Percentiles rank a stretch among this genome's conserved stretches.
These are phyloP conservation scores for Albatrellus ellisii DNA, from an alignment of 768 basidiomycete species.

Conservation along the genomic window DNA sequence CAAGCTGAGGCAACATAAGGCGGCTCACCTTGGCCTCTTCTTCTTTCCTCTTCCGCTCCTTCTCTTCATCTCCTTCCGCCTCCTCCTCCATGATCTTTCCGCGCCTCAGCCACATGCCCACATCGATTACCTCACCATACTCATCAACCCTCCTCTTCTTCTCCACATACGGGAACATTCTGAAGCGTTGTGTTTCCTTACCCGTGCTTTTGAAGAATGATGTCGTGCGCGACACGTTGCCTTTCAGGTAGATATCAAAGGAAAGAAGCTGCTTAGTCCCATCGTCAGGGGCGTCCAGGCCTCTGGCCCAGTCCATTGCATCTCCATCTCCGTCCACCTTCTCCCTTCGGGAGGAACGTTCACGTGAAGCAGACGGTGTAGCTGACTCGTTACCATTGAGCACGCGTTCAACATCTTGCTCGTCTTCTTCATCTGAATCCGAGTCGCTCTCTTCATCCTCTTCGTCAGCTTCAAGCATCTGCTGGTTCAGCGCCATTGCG, in stretches of 20 bases:
- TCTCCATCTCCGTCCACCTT: conserved; percentile 32
- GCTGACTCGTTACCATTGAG: conserved; percentile 36
- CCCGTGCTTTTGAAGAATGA: conserved; percentile 78
- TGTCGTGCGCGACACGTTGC: conserved; percentile 79
- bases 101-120: conserved; percentile 90
- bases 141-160: conserved; percentile 86
- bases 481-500: conserved; percentile 66
- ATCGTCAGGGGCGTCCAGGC: conserved; percentile 63
- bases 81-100: conserved; percentile 88
- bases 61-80: conserved; percentile 68
- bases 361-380: too few relatives aligned
- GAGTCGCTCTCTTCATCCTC: conserved; percentile 71
- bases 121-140: conserved; percentile 91
- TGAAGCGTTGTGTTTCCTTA: conserved; percentile 64
- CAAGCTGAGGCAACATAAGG: conserved; percentile 7
- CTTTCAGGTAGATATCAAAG: conserved; percentile 95
- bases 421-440: conserved; percentile 57
- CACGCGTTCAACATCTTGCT: conserved; percentile 43
- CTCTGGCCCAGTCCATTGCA: conserved; percentile 43
- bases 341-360: conserved; percentile 23
- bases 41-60: conserved; percentile 64
- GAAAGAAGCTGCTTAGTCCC: conserved; percentile 63
- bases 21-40: conserved; percentile 64
- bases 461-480: conserved; percentile 90
- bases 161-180: conserved; percentile 97